Evolutionary conservation across 2,329 filamentous ascomycete species (phyloP), one percentile per base, ranked within the genome.

Genomic region (Pseudogymnoascus sp.): DNA sequence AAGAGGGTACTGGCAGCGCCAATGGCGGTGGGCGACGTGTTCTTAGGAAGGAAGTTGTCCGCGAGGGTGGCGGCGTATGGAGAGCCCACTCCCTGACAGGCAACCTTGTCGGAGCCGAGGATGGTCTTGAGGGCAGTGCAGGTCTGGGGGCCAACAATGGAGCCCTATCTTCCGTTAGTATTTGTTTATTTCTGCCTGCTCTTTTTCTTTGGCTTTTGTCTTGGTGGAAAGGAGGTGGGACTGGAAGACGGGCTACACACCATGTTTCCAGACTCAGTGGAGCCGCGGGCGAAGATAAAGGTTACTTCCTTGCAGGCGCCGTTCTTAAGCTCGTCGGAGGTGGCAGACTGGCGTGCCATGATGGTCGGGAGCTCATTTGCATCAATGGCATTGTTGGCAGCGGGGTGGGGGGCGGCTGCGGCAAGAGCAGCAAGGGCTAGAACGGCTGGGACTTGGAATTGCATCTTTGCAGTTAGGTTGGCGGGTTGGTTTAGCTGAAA

Each of bases 221-320:
- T 25, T 25, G 22, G 22, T 11, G 30, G 5, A 33, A 30, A 30
- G 28, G 30, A 25, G 22, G 22, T 25, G 30, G 30, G 30, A 33
- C 6, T 11, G 7, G 30, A 36, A 36, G 15, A 22, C 8, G 8
- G 5, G 22, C 2, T 9, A 58, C 59, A 62, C 69, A 78, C 76
- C 67, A 80, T 75, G 68, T 80, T 78, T n/a, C 78, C 78, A 6
- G 70, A 65, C 64, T 81, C 78, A 11, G 74, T 76, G 9, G 77
- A 79, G 25, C 77, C 78, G 53, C 78, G 75, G 6, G 78, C 77
- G 64, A 77, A 80, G 50, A 80, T 76, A 57, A 80, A 76, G 28
- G 78, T 75, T 18, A 78, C 68, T 28, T 72, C 70, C 64, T 69
- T 72, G 69, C 77, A 79, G 7, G 62, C 65, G 28, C 62, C 57